Percentiles rank a stretch among this genome's conserved stretches.
These are phyloP conservation scores for Syncephalastrum contaminatum DNA, from an alignment of 371 early-diverging fungal genomes.

Conservation along the genomic window DNA sequence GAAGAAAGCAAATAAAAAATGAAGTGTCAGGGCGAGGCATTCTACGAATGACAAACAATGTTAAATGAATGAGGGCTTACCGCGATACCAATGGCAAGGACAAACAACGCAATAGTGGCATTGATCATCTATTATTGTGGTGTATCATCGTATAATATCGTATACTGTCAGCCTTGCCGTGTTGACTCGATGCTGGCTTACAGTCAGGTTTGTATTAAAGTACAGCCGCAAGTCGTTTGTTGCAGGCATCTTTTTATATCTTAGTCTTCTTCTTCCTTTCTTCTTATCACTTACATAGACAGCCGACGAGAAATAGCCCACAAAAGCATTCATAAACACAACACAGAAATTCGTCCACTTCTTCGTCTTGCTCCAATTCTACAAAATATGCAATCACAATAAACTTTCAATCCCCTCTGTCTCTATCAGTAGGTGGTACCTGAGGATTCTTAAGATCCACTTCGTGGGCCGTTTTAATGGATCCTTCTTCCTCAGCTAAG, in stretches of 20 bases:
- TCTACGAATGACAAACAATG: neutral
- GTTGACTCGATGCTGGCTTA: slow-evolving; percentile 3
- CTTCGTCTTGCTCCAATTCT: slow-evolving; percentile 35
- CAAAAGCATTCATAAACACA: slow-evolving; percentile 29
- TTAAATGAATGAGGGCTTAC: slow-evolving; percentile 8
- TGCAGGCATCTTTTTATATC: slow-evolving; percentile 33
- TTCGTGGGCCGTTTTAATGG: too few species aligned
- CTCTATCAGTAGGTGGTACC: too few species aligned
- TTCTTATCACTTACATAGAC: slow-evolving; percentile 22
- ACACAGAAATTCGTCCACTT: slow-evolving; percentile 20
- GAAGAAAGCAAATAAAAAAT: neutral
- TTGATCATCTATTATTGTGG: slow-evolving; percentile 12
- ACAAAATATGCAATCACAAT: neutral
- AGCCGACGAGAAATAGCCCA: slow-evolving; percentile 35
- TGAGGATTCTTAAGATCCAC: too few species aligned
- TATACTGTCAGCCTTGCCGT: too few species aligned
- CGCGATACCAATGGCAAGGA: slow-evolving; percentile 16
- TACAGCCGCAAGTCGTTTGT: slow-evolving; percentile 23
- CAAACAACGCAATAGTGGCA: slow-evolving; percentile 21
- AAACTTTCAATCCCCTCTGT: too few species aligned
- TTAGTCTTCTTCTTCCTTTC: too few species aligned
- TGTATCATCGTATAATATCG: neutral
- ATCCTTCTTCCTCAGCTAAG: too few species aligned
- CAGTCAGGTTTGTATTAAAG: slow-evolving; percentile 15
- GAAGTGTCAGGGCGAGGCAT: neutral